Base-by-base conservation (phyloP, 148 eudicot genomes). In the Limonium bicolor region DNA sequence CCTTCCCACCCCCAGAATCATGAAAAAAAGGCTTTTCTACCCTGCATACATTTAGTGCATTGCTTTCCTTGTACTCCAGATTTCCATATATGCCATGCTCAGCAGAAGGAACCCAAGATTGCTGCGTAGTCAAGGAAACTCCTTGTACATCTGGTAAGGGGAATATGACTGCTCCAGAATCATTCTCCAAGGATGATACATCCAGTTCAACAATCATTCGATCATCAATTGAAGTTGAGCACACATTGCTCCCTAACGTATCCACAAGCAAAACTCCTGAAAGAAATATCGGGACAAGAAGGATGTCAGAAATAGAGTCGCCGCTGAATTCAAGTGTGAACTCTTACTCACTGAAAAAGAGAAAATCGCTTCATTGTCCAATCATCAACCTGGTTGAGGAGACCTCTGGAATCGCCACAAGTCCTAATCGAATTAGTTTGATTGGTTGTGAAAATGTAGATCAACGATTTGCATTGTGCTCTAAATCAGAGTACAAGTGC, bases 311-410 rank as follows among this genome's bases (percentile, higher is more conserved):
- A 39, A 54, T 36, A 40, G 86, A 75, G 16, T 74, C 76, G 16
- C 45, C 68, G 10, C 46, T 64, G 17, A 61, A 55, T 63, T 55
- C 56, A 61, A 88, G 92, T 50, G 86, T 73, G 16, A 80, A 80
- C 57, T 84, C 90, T 54, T 72, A 57, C 68, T 57, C 51, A 33
- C 75, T 62, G 24, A 84, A 84, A 67, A 71, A 80, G 66, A 80
- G 83, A 66, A 70, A 58, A 50, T 25, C 59, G 25, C 50, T 63
- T 50, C 59, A 56, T 41, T 53, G 64, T 20, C 61, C 60, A 41
- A 23, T 62, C 41, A 50, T 65, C 33, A 54, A 61, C 53, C 43
- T 37, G 15, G 20, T 54, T 27, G 59, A 58, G 50, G 60, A 44
- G 19, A 72, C 58, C 31, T 27, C 27, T 54, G 59, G 56, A 20